Evolutionary conservation across 31 red algal species (phyloP).

Genomic region (Asparagopsis taxiformis): DNA sequence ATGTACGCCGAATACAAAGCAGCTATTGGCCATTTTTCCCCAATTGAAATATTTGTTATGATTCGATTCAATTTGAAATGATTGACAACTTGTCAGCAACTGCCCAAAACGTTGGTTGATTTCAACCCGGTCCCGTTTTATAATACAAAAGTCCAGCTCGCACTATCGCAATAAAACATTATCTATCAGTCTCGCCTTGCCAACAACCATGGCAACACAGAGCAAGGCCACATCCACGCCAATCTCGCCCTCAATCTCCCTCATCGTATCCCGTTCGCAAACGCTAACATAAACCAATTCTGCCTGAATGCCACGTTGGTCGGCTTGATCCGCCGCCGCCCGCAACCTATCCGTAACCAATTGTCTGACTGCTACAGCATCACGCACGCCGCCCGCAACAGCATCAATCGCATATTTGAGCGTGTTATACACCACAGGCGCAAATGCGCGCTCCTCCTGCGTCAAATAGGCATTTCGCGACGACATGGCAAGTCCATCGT

Average conservation of each 20-base stretch:
- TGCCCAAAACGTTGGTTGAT: too few relatives aligned
- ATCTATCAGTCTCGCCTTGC: conserved; percentile 82
- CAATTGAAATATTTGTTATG: too few relatives aligned
- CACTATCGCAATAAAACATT: conserved; percentile 76
- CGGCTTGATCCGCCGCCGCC: conserved; percentile 7
- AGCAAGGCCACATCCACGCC: conserved; percentile 8
- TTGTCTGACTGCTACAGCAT: conserved; percentile 1
- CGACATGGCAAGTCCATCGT: conserved; percentile 82
- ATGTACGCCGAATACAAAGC: too few relatives aligned
- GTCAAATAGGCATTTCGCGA: conserved; percentile 80
- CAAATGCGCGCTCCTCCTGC: conserved; percentile 39
- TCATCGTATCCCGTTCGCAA: conserved; percentile 51
- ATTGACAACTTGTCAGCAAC: too few relatives aligned
- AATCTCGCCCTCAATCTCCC: conserved; percentile 16
- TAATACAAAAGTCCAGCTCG: too few relatives aligned
- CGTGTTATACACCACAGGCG: conserved; percentile 42
- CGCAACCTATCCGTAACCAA: conserved; percentile 1
- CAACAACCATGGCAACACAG: conserved; percentile 71
- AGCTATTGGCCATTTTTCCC: too few relatives aligned
- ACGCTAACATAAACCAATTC: conserved; percentile 74
- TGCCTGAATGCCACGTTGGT: too few relatives aligned
- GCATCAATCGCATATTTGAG: conserved; percentile 6
- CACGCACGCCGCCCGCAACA: conserved; percentile 18
- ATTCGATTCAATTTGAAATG: too few relatives aligned
- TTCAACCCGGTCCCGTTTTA: too few relatives aligned